A percentile compares a stretch with the other conserved stretches of the same genome.
phyloP scores from a whole-genome alignment of 2,329 filamentous ascomycete genomes.

The Herpomyces periplanetae region DNA sequence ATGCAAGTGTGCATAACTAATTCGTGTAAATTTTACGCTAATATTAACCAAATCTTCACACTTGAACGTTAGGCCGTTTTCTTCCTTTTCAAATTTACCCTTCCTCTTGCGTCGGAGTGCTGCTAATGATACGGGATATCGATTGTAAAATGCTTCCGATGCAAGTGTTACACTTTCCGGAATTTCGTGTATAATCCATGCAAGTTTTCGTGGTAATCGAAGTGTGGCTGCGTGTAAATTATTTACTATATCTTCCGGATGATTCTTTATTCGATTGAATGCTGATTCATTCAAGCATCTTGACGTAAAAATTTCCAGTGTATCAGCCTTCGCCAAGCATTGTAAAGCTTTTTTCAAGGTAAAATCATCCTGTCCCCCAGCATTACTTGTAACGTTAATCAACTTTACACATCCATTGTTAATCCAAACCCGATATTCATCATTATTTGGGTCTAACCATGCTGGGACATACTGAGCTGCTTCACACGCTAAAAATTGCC shows the following conservation, averaged over 20 bases:
- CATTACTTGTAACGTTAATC: constrained; percentile 14
- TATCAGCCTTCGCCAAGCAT: constrained; percentile 20
- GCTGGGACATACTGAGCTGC: constrained; percentile 50
- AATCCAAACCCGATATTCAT: constrained; percentile 26
- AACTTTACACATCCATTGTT: constrained; percentile 32
- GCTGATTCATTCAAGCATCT: constrained; percentile 71
- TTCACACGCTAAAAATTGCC: constrained; percentile 78
- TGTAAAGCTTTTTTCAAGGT: constrained; percentile 21
- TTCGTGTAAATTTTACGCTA: constrained; percentile 45
- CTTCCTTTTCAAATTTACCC: too few relatives aligned
- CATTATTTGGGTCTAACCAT: constrained; percentile 47
- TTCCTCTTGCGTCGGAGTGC: constrained; percentile 18
- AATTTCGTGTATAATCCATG: constrained; percentile 31
- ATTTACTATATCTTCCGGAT: constrained; percentile 29
- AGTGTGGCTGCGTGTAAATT: constrained; percentile 36
- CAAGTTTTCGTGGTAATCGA: constrained; percentile 40
- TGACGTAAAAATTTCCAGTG: constrained; percentile 26
- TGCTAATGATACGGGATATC: constrained; percentile 36
- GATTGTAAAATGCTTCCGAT: constrained; percentile 62
- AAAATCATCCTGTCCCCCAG: constrained; percentile 7
- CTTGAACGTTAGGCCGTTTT: constrained; percentile 27
- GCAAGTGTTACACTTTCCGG: constrained; percentile 43
- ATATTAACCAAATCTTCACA: constrained; percentile 40
- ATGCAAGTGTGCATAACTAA: constrained; percentile 59
- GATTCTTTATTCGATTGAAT: constrained; percentile 52